Evolutionary conservation across 345 rosid species (phyloP).

Genomic region (Rubroshorea leprosula): DNA sequence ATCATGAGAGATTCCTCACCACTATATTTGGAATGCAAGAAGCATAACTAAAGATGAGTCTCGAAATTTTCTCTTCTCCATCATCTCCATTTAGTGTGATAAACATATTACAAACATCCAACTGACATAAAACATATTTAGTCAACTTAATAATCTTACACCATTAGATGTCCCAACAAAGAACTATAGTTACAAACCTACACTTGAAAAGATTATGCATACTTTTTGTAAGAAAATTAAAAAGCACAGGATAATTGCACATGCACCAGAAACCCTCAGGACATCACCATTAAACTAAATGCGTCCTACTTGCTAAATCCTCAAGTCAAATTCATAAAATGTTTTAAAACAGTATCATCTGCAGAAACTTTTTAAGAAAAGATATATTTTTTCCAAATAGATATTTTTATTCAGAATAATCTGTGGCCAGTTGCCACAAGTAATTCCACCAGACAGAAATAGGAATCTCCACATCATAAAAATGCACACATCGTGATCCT

Average conservation of each 20-base stretch:
- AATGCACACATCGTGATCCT: conserved; percentile 17
- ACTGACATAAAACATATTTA: background rate
- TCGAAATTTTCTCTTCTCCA: conserved; percentile 39
- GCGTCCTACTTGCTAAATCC: background rate
- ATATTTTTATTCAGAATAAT: too few species aligned
- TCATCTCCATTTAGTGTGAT: conserved; percentile 39
- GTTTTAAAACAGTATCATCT: background rate
- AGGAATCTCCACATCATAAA: conserved; percentile 6
- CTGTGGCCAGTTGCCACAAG: background rate
- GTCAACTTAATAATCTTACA: conserved; percentile 1
- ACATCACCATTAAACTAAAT: background rate
- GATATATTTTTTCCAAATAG: too few species aligned
- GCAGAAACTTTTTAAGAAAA: background rate
- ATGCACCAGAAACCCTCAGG: conserved; percentile 2
- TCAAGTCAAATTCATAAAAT: background rate
- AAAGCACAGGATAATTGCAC: background rate
- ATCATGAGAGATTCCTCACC: conserved; percentile 69
- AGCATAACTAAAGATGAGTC: conserved; percentile 50
- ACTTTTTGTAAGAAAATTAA: background rate
- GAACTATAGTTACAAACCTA: background rate
- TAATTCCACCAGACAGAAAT: background rate
- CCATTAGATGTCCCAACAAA: background rate
- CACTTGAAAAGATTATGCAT: background rate
- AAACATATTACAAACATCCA: background rate
- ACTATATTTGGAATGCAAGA: conserved; percentile 48